phyloP scores from a whole-genome alignment of 306 rosid genomes.

The Vigna nakashimae region DNA sequence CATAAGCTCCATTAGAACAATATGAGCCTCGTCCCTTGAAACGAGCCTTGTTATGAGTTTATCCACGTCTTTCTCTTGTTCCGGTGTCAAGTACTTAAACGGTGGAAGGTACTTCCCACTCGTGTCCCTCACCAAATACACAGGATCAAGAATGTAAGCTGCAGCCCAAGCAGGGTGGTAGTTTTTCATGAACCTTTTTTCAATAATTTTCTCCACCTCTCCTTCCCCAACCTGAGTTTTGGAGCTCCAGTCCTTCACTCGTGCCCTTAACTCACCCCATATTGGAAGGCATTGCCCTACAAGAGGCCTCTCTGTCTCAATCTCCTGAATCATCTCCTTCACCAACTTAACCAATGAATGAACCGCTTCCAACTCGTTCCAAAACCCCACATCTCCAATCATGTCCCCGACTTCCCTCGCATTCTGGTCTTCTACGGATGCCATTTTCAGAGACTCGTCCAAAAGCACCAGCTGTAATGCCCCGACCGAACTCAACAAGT shows the following conservation, averaged over 20 bases:
- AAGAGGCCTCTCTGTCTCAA: constrained; percentile 79
- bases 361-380: constrained; percentile 80
- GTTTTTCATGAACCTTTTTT: constrained; percentile 63
- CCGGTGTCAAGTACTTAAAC: constrained; percentile 60
- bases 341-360: constrained; percentile 69
- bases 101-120: constrained; percentile 79
- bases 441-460: constrained; percentile 65
- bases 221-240: constrained; percentile 63
- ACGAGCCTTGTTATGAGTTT: constrained; percentile 69
- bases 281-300: constrained; percentile 91
- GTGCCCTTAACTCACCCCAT: constrained; percentile 76
- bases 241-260: constrained; percentile 77
- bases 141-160: constrained; percentile 69
- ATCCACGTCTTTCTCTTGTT: constrained; percentile 73
- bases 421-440: constrained; percentile 64
- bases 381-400: constrained; percentile 67
- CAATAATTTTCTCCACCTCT: constrained; percentile 57
- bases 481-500: constrained; percentile 57
- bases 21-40: constrained; percentile 63
- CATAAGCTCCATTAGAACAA: constrained; percentile 75
- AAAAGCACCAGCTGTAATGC: constrained; percentile 65
- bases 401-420: constrained; percentile 73
- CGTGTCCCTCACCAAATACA: constrained; percentile 59
- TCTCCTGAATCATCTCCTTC: constrained; percentile 76
- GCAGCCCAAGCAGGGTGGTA: constrained; percentile 87